A percentile compares a stretch with the other conserved stretches of the same genome.
phyloP scores from a whole-genome alignment of 148 eudicot genomes.

The Diospyros lotus region DNA sequence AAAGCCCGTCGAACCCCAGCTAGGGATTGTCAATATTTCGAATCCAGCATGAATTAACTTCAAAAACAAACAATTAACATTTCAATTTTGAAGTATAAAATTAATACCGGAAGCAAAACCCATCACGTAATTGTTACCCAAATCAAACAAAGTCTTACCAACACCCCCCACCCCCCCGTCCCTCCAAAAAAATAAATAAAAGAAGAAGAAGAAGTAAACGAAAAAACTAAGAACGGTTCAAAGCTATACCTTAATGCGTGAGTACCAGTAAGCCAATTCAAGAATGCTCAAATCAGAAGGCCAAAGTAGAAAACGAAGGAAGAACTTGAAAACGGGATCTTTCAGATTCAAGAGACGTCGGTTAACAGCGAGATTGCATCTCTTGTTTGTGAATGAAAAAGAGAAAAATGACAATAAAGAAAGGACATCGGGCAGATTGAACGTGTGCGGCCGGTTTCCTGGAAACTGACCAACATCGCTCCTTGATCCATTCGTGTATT shows the following conservation, averaged over 20 bases:
- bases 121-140: background rate
- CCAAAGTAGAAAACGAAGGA: background rate
- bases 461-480: too few relatives aligned
- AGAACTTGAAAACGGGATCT: background rate
- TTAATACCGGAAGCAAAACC: background rate
- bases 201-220: too few relatives aligned
- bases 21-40: constrained; percentile 8
- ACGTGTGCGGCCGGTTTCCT: too few relatives aligned
- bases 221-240: too few relatives aligned
- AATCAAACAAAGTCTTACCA: background rate
- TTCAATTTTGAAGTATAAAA: background rate
- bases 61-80: background rate
- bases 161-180: too few relatives aligned
- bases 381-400: too few relatives aligned
- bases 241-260: background rate
- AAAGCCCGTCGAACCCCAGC: constrained; percentile 13
- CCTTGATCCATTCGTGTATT: too few relatives aligned
- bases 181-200: too few relatives aligned
- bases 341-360: background rate
- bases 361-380: background rate
- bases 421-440: too few relatives aligned
- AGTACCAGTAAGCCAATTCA: background rate
- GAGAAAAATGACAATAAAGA: too few relatives aligned
- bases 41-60: constrained; percentile 5
- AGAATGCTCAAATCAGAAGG: background rate